These are phyloP conservation scores for Rhodotorula paludigena DNA, from an alignment of 768 basidiomycete species.

Conservation along the genomic window DNA sequence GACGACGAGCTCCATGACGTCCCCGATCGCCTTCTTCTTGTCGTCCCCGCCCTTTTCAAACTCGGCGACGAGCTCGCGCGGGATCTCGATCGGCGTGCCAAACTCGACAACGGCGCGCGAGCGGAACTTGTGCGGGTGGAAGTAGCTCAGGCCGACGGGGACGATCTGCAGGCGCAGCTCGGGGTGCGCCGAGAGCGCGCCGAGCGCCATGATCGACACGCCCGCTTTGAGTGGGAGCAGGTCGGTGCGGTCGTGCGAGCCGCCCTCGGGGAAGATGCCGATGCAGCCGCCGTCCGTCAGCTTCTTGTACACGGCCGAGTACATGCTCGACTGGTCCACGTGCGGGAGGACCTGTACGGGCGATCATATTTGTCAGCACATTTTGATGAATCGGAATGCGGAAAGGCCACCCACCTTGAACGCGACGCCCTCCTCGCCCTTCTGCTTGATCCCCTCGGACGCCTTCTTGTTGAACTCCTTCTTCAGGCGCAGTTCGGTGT, in stretches of 20 bases:
- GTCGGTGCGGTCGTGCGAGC: conserved; percentile 95
- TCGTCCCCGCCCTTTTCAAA: conserved; percentile 81
- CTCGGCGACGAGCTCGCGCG: conserved; percentile 76
- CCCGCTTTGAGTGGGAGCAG: conserved; percentile 95
- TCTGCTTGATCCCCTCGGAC: conserved; percentile 61
- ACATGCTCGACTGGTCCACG: conserved; percentile 92
- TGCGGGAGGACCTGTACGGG: conserved; percentile 60
- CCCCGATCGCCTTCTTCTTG: conserved; percentile 84
- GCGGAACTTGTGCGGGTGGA: conserved; percentile 76
- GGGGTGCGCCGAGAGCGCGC: conserved; percentile 90
- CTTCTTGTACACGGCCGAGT: conserved; percentile 81
- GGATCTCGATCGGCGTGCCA: conserved; percentile 84
- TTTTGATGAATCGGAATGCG: not conserved
- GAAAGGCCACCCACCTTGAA: conserved; percentile 24
- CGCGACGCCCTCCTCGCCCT: conserved; percentile 56
- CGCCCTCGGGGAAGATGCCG: conserved; percentile 98
- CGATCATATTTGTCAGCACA: not conserved
- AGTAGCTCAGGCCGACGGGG: conserved; percentile 63
- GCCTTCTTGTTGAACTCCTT: conserved; percentile 81
- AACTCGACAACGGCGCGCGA: conserved; percentile 97
- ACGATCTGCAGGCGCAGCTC: conserved; percentile 81
- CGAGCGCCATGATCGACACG: conserved; percentile 94
- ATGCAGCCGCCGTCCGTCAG: conserved; percentile 82
- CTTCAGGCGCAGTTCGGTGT: conserved; percentile 76
- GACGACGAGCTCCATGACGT: conserved; percentile 83